Evolutionary conservation across 2,329 filamentous ascomycete species (phyloP).

Genomic region (Paecilomyces sp.): DNA sequence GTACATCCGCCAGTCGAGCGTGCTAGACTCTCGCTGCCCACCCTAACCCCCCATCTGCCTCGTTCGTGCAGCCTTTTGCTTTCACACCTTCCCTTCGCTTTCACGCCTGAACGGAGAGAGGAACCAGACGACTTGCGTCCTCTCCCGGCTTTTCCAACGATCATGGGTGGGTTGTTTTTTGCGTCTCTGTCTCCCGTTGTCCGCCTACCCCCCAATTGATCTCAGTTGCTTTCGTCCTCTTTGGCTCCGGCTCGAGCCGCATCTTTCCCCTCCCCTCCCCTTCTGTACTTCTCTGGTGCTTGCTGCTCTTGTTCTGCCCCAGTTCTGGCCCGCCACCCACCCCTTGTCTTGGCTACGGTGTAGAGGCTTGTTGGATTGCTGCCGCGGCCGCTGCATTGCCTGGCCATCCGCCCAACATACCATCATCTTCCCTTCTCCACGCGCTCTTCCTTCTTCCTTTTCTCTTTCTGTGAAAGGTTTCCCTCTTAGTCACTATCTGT

Average conservation of each 20-base stretch:
- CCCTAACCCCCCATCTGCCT: constrained; percentile 1
- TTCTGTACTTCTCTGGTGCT: neutral
- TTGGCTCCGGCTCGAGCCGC: constrained; percentile 1
- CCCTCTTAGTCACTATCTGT: constrained; percentile 7
- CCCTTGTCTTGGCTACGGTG: constrained; percentile 14
- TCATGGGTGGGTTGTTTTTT: constrained; percentile 16
- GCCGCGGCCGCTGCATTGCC: neutral
- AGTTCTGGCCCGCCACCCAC: constrained; percentile 13
- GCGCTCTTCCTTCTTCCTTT: constrained; percentile 10
- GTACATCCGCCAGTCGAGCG: neutral
- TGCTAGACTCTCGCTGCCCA: neutral
- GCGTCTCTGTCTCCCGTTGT: constrained; percentile 4
- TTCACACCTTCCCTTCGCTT: constrained; percentile 7
- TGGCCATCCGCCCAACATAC: constrained; percentile 4
- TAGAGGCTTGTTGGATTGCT: constrained; percentile 7
- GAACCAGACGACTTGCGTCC: constrained; percentile 6
- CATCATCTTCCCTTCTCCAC: constrained; percentile 8
- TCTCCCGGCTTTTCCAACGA: constrained; percentile 8
- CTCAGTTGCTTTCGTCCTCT: constrained; percentile 1
- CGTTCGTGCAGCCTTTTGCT: constrained; percentile 7
- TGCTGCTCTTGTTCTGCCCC: constrained; percentile 4
- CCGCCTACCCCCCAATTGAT: constrained; percentile 9
- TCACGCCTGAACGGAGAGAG: constrained; percentile 8
- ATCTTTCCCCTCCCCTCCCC: constrained; percentile 7
- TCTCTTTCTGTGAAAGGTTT: neutral